A percentile compares a stretch with the other conserved stretches of the same genome.
phyloP scores from a whole-genome alignment of 129 eudicot genomes.

The Flaveria ramosissima region DNA sequence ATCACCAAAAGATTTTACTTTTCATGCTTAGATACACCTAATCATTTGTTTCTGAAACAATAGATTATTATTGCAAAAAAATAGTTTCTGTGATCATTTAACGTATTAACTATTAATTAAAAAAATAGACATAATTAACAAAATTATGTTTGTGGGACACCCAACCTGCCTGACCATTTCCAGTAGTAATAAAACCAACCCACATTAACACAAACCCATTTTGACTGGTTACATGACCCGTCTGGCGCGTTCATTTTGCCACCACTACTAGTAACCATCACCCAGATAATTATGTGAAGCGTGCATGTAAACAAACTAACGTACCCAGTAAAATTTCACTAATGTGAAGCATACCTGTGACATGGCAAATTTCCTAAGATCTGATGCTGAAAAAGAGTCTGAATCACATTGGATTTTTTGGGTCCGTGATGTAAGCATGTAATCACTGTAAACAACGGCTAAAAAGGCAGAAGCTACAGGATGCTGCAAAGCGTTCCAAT shows the following conservation, averaged over 20 bases:
- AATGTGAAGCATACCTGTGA: conserved; percentile 65
- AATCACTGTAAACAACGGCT: conserved; percentile 84
- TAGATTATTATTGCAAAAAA: too few relatives aligned
- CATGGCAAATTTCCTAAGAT: conserved; percentile 77
- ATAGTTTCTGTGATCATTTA: background rate
- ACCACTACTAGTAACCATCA: background rate
- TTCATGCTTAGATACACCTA: background rate
- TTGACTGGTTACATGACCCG: background rate
- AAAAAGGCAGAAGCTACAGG: conserved; percentile 94
- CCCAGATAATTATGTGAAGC: background rate
- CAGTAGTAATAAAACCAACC: background rate
- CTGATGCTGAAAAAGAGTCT: conserved; percentile 51
- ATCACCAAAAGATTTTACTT: background rate
- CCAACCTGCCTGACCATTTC: background rate
- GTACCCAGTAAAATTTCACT: too few relatives aligned
- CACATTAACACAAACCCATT: background rate
- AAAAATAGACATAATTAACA: background rate
- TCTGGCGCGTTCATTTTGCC: background rate
- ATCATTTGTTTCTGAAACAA: background rate
- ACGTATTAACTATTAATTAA: background rate
- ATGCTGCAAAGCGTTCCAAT: conserved; percentile 93
- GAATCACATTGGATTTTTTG: conserved; percentile 66
- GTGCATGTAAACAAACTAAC: too few relatives aligned
- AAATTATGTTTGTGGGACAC: background rate
- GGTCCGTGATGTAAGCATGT: conserved; percentile 86